phyloP scores from a whole-genome alignment of 352 stramenopile genomes.

The Globisporangium canariense region DNA sequence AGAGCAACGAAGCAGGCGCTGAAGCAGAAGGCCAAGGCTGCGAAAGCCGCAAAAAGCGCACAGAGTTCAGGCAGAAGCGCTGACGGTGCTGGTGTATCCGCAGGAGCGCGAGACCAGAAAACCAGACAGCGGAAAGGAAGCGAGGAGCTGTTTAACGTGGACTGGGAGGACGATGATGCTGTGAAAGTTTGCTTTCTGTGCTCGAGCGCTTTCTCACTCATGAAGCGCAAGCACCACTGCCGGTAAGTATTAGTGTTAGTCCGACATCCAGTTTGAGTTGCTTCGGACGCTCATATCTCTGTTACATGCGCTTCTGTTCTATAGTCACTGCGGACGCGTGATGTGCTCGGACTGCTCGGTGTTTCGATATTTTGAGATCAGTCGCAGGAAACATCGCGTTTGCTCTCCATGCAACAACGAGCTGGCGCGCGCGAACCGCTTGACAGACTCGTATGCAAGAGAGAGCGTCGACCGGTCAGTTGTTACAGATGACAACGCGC shows the following conservation, averaged over 20 bases:
- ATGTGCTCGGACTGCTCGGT: constrained; percentile 77
- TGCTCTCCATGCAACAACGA: constrained; percentile 40
- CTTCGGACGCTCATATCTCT: background rate
- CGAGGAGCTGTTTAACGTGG: constrained; percentile 59
- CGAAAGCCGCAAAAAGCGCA: constrained; percentile 1
- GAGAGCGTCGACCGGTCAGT: constrained; percentile 7
- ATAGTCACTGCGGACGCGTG: constrained; percentile 56
- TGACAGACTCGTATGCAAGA: constrained; percentile 1
- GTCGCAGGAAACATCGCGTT: constrained; percentile 62
- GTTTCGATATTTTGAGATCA: constrained; percentile 61
- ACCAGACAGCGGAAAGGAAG: constrained; percentile 36
- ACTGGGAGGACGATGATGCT: constrained; percentile 51
- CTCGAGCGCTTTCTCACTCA: constrained; percentile 52
- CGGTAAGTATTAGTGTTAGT: constrained; percentile 25
- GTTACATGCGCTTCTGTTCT: background rate
- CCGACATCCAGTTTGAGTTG: too few relatives aligned
- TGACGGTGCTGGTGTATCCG: constrained; percentile 16
- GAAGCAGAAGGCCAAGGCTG: background rate
- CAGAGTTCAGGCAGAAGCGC: constrained; percentile 14
- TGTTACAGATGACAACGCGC: constrained; percentile 1
- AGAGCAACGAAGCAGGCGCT: background rate
- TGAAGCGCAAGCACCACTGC: constrained; percentile 76
- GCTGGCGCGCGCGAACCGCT: constrained; percentile 19
- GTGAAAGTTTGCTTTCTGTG: constrained; percentile 54
- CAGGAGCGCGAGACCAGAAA: constrained; percentile 20